Conservation (phyloP, 495 filamentous ascomycete genomes). For the Collariella sp. region DNA sequence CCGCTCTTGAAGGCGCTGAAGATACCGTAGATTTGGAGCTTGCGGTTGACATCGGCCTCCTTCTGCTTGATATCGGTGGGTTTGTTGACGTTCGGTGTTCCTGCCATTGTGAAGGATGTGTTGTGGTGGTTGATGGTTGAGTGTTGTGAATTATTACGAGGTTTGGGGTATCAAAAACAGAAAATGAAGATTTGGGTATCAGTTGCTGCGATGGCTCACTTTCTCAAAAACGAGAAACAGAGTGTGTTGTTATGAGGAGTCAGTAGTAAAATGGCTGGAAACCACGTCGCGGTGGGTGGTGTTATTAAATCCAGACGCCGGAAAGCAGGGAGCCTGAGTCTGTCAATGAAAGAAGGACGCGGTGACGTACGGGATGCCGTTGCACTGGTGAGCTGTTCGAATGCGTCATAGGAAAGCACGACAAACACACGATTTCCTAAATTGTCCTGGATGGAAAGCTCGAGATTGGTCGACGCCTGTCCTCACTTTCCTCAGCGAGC, state of each 20-base stretch:
- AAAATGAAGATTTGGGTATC: slow-evolving; percentile 10
- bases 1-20: slow-evolving; percentile 76
- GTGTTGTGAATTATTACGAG: slow-evolving; percentile 6
- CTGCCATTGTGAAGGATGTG: slow-evolving; percentile 20
- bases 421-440: slow-evolving; percentile 2
- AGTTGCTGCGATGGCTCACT: not conserved
- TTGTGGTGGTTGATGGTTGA: not conserved
- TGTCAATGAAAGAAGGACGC: not conserved
- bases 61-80: slow-evolving; percentile 55
- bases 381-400: not conserved
- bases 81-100: slow-evolving; percentile 48
- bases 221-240: not conserved
- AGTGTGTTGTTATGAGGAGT: not conserved
- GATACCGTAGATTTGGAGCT: slow-evolving; percentile 94
- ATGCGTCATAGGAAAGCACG: slow-evolving; percentile 16
- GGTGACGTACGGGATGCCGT: slow-evolving; percentile 6
- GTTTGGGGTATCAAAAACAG: slow-evolving; percentile 17
- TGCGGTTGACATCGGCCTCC: slow-evolving; percentile 71
- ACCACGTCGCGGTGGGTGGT: not conserved
- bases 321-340: not conserved
- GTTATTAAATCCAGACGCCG: not conserved
- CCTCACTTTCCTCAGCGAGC: not conserved
- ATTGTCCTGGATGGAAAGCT: not conserved
- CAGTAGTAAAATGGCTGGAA: not conserved
- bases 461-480: slow-evolving; percentile 2